These are phyloP conservation scores for Microsporum canis DNA, from an alignment of 2,329 filamentous ascomycete genomes.

Conservation along the genomic window DNA sequence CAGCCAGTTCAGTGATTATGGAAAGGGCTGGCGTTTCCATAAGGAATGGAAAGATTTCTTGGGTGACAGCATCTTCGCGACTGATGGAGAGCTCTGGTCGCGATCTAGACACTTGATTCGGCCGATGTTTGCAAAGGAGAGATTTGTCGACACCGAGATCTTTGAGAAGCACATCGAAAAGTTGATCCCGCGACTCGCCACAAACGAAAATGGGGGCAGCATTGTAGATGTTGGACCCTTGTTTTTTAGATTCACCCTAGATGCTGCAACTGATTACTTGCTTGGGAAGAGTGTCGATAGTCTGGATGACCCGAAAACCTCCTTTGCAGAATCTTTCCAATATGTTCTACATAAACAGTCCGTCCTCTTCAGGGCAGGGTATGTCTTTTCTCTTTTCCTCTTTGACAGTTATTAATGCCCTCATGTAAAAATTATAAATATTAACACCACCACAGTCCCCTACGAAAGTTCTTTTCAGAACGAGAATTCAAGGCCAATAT, in stretches of 20 bases:
- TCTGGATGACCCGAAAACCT: slow-evolving; percentile 48
- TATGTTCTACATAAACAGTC: slow-evolving; percentile 66
- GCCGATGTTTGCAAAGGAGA: slow-evolving; percentile 77
- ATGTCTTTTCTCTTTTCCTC: slow-evolving; percentile 15
- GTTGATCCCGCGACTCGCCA: slow-evolving; percentile 54
- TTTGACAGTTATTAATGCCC: not conserved
- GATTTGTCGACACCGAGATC: slow-evolving; percentile 68
- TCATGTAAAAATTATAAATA: not conserved
- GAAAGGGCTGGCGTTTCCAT: slow-evolving; percentile 66
- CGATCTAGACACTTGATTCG: slow-evolving; percentile 70
- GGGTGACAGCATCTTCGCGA: slow-evolving; percentile 75
- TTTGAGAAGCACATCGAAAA: slow-evolving; percentile 71
- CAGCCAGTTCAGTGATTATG: slow-evolving; percentile 73
- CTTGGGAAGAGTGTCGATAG: slow-evolving; percentile 62
- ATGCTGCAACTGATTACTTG: slow-evolving; percentile 76
- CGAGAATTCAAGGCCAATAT: slow-evolving; percentile 53
- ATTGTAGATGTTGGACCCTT: slow-evolving; percentile 63
- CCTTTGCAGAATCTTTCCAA: slow-evolving; percentile 72
- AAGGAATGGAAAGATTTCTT: slow-evolving; percentile 65
- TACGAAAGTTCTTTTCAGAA: slow-evolving; percentile 53
- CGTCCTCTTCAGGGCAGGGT: slow-evolving; percentile 53
- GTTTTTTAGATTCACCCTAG: slow-evolving; percentile 72
- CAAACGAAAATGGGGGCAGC: slow-evolving; percentile 17
- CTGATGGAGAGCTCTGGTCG: slow-evolving; percentile 71
- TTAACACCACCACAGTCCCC: slow-evolving; percentile 35